phyloP scores from a whole-genome alignment of 2,329 filamentous ascomycete species.

The Triangularia verruculosa region DNA sequence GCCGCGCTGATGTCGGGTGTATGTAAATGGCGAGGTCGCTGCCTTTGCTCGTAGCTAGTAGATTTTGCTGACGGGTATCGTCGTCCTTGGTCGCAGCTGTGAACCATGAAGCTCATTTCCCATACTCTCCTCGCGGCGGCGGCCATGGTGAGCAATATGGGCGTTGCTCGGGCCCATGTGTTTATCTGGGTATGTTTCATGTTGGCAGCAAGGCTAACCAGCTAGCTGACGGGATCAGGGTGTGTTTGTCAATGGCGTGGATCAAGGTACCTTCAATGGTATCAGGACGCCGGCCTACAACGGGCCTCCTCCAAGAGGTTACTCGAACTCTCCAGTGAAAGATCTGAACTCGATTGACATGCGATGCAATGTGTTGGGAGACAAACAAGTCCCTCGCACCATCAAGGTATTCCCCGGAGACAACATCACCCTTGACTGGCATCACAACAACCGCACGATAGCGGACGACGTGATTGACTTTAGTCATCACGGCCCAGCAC shows the following conservation, averaged over 20 bases:
- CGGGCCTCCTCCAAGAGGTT: slow-evolving; percentile 35
- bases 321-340: slow-evolving; percentile 40
- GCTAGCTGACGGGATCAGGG: slow-evolving; percentile 18
- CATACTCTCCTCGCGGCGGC: slow-evolving; percentile 4
- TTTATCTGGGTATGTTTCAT: slow-evolving; percentile 25
- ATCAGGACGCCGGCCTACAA: slow-evolving; percentile 32
- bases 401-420: slow-evolving; percentile 35
- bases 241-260: slow-evolving; percentile 28
- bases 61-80: not conserved
- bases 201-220: not conserved
- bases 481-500: slow-evolving; percentile 33
- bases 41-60: not conserved
- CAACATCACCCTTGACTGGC: slow-evolving; percentile 39
- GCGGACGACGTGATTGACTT: slow-evolving; percentile 33
- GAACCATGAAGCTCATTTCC: not conserved
- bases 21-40: not conserved
- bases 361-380: slow-evolving; percentile 40
- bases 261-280: slow-evolving; percentile 26
- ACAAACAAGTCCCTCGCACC: slow-evolving; percentile 35
- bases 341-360: slow-evolving; percentile 38
- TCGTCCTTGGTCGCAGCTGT: not conserved
- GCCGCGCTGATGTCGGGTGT: not conserved
- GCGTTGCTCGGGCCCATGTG: slow-evolving; percentile 20
- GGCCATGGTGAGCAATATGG: slow-evolving; percentile 12
- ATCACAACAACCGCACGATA: slow-evolving; percentile 36